Evolutionary conservation across 768 basidiomycete species (phyloP), one percentile per base, ranked within the genome.

Genomic region (Pulveroboletus sp.): DNA sequence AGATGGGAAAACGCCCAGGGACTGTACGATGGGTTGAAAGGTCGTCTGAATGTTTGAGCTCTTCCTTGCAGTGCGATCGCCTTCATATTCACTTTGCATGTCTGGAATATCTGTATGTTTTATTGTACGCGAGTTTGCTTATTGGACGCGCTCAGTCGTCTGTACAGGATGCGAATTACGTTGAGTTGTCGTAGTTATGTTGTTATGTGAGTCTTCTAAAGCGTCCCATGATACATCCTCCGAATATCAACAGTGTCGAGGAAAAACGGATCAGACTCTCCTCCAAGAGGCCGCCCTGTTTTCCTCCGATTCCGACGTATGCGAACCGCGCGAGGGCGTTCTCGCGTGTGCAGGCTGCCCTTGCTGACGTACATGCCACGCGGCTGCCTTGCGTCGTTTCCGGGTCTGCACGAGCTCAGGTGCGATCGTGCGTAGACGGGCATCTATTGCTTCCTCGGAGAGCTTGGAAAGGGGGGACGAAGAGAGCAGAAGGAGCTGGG

Each of bases 381-480:
- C 57, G 16, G 19, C 13, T 19, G 68, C 46, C 27, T 63, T 68
- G 54, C 63, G 66, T 42, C 54, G 63, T 41, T 36, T 65, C 11
- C 55, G 55, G 26, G 52, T 60, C 53, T 47, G 56, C 24, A 69
- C 40, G 34, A 68, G 45, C 55, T 68, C 68, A 20, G 66, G 66
- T 19, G 44, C 68, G 19, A 42, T 31, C 3, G 32, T 42, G 2
- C 60, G 61, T 8, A 68, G 30, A 30, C 29, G 41, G 1, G 43
- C 39, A 6, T 50, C 52, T 13, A 54, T 19, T 8, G 52, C 43
- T 1, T 8, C 31, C 6, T 29, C 31, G 2, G 55, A 51, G 4
- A 59, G 40, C 27, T 42, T 51, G 11, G 53, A 41, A 5, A 68
- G 50, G 13, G 63, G 63, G 3, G 66, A 65, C 1, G 45, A 20